Base-by-base conservation (phyloP, 495 filamentous ascomycete species). In the Penicillium taxi region DNA sequence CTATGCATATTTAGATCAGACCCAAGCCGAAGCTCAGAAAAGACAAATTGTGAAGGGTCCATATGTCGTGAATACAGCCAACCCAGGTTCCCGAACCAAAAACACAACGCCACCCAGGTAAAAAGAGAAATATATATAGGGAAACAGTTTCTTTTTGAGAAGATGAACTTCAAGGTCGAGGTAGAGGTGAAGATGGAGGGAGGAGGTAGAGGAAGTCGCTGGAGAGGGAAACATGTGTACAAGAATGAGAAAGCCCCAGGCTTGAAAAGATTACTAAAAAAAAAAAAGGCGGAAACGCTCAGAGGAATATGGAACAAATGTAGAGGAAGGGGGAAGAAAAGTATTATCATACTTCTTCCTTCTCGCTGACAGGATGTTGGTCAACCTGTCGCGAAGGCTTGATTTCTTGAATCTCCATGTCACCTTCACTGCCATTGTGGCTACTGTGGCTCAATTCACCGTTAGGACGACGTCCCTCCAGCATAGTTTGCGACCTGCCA, bases 381-480 rank as follows among this genome's bases (percentile, higher is more conserved):
- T 56, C 58, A 11, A 53, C 48, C 34, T 66, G 63, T 24, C 56
- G 53, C 4, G 63, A 56, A 15, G 58, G 36, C 43, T 72, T 67
- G 21, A 63, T 32, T 27, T 69, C 63, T 18, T 63, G 56, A 23
- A 66, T 59, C 21, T 47, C 53, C 35, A 56, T 55, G 22, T 58
- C 53, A 1, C 49, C 48, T 24, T 57, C 54, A 30, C 61, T 63
- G 19, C 60, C 59, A 13, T 51, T 61, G 17, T 52, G 58, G 23
- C 56, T 59, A 37, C 68, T 65, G 41, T 64, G 64, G 42, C 56
- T 61, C 42, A 44, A 42, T 33, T 56, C 52, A n/a, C 73, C 70
- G 39, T 69, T 65, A 15, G 74, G 71, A 12, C 66, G 52, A 42
- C 72, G 73, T 45, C 76, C 35, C 15, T 38, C 35, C n/a, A n/a